Conservation (phyloP, 257 asterid genomes). For the Agastache rugosa region DNA sequence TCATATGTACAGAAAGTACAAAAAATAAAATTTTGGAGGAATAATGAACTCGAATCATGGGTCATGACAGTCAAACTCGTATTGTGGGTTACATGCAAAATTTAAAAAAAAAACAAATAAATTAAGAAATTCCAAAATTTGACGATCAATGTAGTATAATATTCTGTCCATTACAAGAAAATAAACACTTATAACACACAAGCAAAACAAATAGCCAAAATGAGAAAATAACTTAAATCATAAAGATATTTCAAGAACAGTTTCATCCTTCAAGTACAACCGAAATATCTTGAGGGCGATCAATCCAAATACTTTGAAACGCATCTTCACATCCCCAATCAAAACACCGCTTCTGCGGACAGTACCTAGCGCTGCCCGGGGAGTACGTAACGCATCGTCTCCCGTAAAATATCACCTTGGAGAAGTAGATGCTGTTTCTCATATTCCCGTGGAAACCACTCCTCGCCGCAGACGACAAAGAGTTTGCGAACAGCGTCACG, state of each 20-base stretch:
- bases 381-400: conserved; percentile 76
- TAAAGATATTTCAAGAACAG: not conserved
- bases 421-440: conserved; percentile 75
- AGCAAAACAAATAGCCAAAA: not conserved
- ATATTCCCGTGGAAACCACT: conserved; percentile 72
- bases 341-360: conserved; percentile 70
- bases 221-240: not conserved
- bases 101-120: too few species aligned
- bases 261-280: conserved; percentile 41
- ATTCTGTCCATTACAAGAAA: too few species aligned
- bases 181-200: too few species aligned
- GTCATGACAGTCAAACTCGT: too few species aligned
- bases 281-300: conserved; percentile 73
- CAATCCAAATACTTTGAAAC: conserved; percentile 77
- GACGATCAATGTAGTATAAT: too few species aligned
- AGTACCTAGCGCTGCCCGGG: conserved; percentile 61
- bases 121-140: too few species aligned
- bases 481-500: conserved; percentile 74
- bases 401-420: conserved; percentile 75
- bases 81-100: too few species aligned
- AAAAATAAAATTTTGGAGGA: too few species aligned
- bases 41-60: too few species aligned
- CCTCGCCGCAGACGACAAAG: conserved; percentile 68
- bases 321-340: conserved; percentile 86
- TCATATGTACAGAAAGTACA: too few species aligned